Evolutionary conservation across 2,329 filamentous ascomycete species (phyloP), one percentile per base, ranked within the genome.

Genomic region (Colletotrichum musae): DNA sequence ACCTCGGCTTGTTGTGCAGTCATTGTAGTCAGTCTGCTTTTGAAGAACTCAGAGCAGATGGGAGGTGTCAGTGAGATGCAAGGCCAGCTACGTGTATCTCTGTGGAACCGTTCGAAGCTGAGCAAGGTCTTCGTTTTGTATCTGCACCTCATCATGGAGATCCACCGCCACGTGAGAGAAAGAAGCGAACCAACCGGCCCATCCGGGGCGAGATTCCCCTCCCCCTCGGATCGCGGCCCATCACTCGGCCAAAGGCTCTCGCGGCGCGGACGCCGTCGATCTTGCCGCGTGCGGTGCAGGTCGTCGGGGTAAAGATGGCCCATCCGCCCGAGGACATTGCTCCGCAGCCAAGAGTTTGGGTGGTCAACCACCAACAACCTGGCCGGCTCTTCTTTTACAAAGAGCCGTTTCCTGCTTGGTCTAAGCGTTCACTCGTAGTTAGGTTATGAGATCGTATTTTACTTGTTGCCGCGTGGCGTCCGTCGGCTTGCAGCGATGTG

Each of bases 281-380:
- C 58, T 5, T 7, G 10, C 32, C 48, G 1, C 6, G 1, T n/a
- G 21, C 32, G 9, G 41, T 10, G 32, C 21, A 15, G 5, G 5
- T 4, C 3, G 47, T 60, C 58, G 58, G 58, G 58, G 58, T 60
- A 52, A 52, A 52, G 18, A 52, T 60, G 18, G 0, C 7, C 58
- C 47, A 52, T 26, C 21, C 10, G 15, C 6, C 58, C 47, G 58
- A 52, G 5, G 47, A 18, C 21, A 41, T 52, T 60, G 15, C 32
- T 43, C 58, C 47, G 47, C 28, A 16, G 28, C 45, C 15, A 48
- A 36, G 32, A 36, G 2, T 36, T 36, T 36, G 32, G 32, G 3
- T 36, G 32, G 32, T 36, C 26, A 10, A n/a, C 18, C 28, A 26
- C 57, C n/a, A 18, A 10, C 6, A n/a, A 15, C 28, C 21, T 50